Base-by-base conservation (phyloP, 306 rosid species). In the Parietaria judaica region DNA sequence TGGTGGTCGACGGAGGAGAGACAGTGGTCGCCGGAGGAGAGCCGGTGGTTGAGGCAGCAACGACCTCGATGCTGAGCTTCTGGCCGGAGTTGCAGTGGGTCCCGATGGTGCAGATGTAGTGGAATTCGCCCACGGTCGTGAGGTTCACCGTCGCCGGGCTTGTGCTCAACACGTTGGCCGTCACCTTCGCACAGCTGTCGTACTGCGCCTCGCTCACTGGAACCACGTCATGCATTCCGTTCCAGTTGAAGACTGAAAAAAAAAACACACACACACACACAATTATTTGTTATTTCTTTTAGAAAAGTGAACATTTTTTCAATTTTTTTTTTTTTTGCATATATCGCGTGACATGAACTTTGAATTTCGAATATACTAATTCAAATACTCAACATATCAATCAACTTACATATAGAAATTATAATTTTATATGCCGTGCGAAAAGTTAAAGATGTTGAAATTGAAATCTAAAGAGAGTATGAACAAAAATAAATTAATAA, bases 71-170 rank as follows among this genome's bases (percentile, higher is more conserved):
- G 4, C 34, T 38, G 7, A 66, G 12, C 54, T 66, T 56, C 46
- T 66, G 70, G 54, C 70, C 70, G 3, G n/a, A 11, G 37, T 2
- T 8, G 64, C 70, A 66, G 63, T 66, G 62, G 46, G 0, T 46
- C 8, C 56, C 70, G 4, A 56, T 12, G 4, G 70, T 66, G 70
- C 63, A 66, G 11, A 66, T 56, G 70, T 13, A 66, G 55, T 56
- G 52, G 12, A 23, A 38, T 0, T 31, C 8, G 3, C 70, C 70
- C 10, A 7, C 11, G 0, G 56, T 4, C 0, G 45, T 16, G 38
- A 66, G 63, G 36, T 12, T 44, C 7, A 55, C 0, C 16, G 2
- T 7, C 0, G 48, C 35, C 11, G 70, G 44, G 70, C 63, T 56
- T 14, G 8, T 8, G 63, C 8, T 46, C 9, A 1, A 8, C 11